Base-by-base conservation (phyloP, 495 filamentous ascomycete genomes). In the Aspergillus asperescens region DNA sequence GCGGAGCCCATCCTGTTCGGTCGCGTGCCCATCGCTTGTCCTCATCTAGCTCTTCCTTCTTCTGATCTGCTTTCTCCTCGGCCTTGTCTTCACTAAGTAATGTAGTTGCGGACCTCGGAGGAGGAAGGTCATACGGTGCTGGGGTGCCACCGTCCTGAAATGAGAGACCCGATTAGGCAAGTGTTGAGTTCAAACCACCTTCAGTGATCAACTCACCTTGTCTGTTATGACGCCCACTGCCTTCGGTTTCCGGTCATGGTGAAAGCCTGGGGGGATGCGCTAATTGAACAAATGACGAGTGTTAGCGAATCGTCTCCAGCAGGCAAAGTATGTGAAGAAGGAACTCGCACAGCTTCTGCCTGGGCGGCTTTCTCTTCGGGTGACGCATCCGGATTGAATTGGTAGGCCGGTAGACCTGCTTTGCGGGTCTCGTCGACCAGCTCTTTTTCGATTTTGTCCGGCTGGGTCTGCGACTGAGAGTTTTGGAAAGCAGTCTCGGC, bases 351-450 rank as follows among this genome's bases (percentile, higher is more conserved):
- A 56, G 84, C 80, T 78, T 78, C 77, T 4, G 85, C 84, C 54
- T 87, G 85, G 20, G 86, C 86, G 41, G 80, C 83, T 73, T 97
- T 97, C 62, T 91, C 79, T 67, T 89, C 88, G 0, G 88, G 79
- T 16, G 79, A 83, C 22, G 91, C 90, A 74, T 96, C 64, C 2
- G 93, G 89, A 64, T 97, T 78, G 71, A 96, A 97, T 60, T 86
- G 81, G 65, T 85, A 90, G 46, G 89, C 92, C 7, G 82, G 74
- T 3, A 82, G 78, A 18, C 93, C 93, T 13, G 84, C 85, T 58
- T 85, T 83, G 61, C 77, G 81, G 57, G 84, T 85, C 64, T 96
- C 86, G 5, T 85, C 76, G 23, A 92, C 77, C 38, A 95, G 71
- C 56, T 79, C 78, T 52, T 79, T 71, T 64, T 95, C 81, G 19